Evolutionary conservation across 2,329 filamentous ascomycete species (phyloP), one percentile per base, ranked within the genome.

Genomic region (Passalora sequoiae): DNA sequence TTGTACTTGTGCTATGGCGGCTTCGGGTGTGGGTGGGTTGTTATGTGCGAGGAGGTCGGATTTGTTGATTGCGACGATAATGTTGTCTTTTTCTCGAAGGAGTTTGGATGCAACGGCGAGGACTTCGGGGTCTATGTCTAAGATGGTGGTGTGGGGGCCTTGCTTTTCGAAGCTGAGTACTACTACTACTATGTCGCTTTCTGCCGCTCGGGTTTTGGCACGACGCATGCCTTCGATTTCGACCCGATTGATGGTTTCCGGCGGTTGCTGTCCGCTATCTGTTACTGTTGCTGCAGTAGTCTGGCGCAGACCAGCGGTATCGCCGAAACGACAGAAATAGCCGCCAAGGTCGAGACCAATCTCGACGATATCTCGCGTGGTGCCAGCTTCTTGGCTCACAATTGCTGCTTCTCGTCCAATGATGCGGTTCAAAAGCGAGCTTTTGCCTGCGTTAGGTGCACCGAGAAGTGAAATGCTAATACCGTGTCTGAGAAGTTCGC

Each of bases 371-470:
- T 98, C 92, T 47, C 92, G 73, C 5, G 92, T 98, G 1, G 92
- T 98, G 0, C 92, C 92, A 28, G 89, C 89, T 68, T 97, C 89
- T 1, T 81, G 76, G 32, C 89, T 95, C 6, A 98, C 92, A 57
- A 98, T 98, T 3, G 89, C 94, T 2, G 92, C 92, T 63, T 97
- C 91, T 40, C 89, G 76, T 0, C 92, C 91, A 3, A 96, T 87
- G 38, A 98, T 77, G 16, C 82, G 73, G 61, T 98, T 98, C 66
- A 98, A 79, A 47, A 98, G 67, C 10, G 89, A 96, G 63, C 89
- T 96, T 65, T 98, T 98, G 10, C 92, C 92, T 0, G 83, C 89
- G 59, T 98, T 98, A 1, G 92, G 92, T 5, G 89, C 88, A 0
- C 92, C 92, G 1, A 98, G 71, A 3, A 98, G 72, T 1, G 91